A percentile compares a stretch with the other conserved stretches of the same genome.
Evolutionary conservation across 345 rosid species (phyloP).

Genomic region (Capsella bursapastoris): DNA sequence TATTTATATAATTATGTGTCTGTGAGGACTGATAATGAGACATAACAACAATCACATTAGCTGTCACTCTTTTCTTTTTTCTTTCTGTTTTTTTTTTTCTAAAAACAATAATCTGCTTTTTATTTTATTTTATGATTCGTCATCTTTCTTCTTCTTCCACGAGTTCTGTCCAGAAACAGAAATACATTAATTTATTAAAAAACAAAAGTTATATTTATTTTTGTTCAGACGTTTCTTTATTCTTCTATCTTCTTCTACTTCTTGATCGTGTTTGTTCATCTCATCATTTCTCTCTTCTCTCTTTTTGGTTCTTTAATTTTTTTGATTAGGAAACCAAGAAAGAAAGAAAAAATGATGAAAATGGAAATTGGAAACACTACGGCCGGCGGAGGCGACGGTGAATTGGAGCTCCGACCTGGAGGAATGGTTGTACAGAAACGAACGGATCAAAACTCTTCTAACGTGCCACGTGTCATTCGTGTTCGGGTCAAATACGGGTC

Average conservation of each 20-base stretch:
- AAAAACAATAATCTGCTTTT: background rate
- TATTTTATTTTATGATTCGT: background rate
- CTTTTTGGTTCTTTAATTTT: slow-evolving; percentile 19
- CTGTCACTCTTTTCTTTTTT: slow-evolving; percentile 27
- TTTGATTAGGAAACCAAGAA: background rate
- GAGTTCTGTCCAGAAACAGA: slow-evolving; percentile 31
- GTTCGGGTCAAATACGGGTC: slow-evolving; percentile 89
- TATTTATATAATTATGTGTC: background rate
- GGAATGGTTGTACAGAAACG: slow-evolving; percentile 97
- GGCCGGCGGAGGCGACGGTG: slow-evolving; percentile 43
- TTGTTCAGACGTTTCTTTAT: slow-evolving; percentile 26
- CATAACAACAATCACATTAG: slow-evolving; percentile 40
- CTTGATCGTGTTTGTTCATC: slow-evolving; percentile 26
- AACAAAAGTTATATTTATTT: slow-evolving; percentile 26
- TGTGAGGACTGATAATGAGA: slow-evolving; percentile 36
- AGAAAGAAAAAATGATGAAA: slow-evolving; percentile 27
- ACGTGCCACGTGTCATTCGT: slow-evolving; percentile 72
- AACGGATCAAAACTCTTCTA: slow-evolving; percentile 53
- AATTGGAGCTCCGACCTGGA: slow-evolving; percentile 67
- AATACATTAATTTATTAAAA: background rate
- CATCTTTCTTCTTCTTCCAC: slow-evolving; percentile 8
- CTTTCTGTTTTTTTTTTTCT: background rate
- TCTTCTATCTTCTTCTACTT: background rate
- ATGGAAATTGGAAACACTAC: slow-evolving; percentile 4
- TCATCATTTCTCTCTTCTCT: slow-evolving; percentile 30